These are phyloP conservation scores for Globisporangium megalacanthum DNA, from an alignment of 352 stramenopile species.

Conservation along the genomic window DNA sequence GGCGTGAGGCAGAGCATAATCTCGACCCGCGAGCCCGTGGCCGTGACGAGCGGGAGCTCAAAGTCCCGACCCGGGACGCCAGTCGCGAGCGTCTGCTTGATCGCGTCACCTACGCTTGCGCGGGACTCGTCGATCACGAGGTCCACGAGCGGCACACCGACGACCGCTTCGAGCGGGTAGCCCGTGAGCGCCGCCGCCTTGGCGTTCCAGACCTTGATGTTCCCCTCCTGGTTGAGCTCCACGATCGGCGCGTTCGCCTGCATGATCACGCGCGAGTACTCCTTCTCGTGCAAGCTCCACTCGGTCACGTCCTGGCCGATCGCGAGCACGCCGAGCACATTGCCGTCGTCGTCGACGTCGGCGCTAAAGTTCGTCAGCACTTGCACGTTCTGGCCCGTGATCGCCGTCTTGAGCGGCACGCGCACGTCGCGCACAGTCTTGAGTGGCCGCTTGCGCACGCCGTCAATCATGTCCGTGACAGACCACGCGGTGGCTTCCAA, in stretches of 20 bases:
- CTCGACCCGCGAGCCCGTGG: constrained; percentile 38
- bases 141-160: constrained; percentile 36
- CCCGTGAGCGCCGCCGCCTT: constrained; percentile 61
- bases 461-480: constrained; percentile 12
- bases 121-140: constrained; percentile 45
- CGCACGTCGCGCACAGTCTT: constrained; percentile 33
- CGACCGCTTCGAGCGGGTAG: constrained; percentile 39
- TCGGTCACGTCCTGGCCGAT: constrained; percentile 56
- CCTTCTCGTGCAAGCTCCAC: constrained; percentile 30
- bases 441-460: constrained; percentile 11
- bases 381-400: constrained; percentile 33
- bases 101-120: constrained; percentile 32
- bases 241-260: constrained; percentile 76
- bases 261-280: constrained; percentile 62
- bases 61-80: constrained; percentile 46
- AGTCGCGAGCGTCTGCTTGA: constrained; percentile 36
- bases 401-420: constrained; percentile 39
- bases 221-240: constrained; percentile 60
- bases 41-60: constrained; percentile 46
- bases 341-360: constrained; percentile 26
- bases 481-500: constrained; percentile 14
- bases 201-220: constrained; percentile 64
- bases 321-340: constrained; percentile 20
- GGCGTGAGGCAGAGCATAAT: constrained; percentile 52
- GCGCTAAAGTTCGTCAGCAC: constrained; percentile 60